Conservation (phyloP, 441 rosid genomes). For the Hura crepitans region DNA sequence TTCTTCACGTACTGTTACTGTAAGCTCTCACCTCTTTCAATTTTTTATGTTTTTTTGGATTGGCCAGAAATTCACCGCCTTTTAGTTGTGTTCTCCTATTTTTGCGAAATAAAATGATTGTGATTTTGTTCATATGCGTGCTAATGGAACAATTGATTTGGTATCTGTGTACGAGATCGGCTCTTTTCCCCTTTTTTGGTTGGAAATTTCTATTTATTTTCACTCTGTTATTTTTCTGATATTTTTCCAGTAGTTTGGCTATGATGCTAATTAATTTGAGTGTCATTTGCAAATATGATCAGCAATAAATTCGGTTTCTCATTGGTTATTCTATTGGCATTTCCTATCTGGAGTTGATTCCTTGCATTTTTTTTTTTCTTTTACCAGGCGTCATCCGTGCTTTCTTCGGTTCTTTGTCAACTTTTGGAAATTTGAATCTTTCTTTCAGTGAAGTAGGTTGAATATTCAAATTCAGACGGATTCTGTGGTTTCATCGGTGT, state of each 20-base stretch:
- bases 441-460: neutral
- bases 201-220: neutral
- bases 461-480: neutral
- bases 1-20: neutral
- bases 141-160: neutral
- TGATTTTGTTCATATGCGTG: neutral
- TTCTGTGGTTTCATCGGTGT: neutral
- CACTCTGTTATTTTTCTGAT: neutral
- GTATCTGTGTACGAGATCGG: neutral
- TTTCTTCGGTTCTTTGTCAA: neutral
- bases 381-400: neutral
- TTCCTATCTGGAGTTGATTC: neutral
- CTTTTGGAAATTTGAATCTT: neutral
- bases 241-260: neutral
- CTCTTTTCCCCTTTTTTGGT: neutral
- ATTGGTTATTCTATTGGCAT: neutral
- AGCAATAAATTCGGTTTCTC: neutral
- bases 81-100: neutral
- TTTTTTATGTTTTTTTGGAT: neutral
- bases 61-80: neutral
- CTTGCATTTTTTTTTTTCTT: neutral
- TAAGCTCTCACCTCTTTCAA: neutral
- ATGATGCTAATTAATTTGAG: neutral
- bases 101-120: neutral
- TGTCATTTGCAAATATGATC: too few relatives aligned